Evolutionary conservation across 306 rosid species (phyloP).

Genomic region (Mimosa pudica): DNA sequence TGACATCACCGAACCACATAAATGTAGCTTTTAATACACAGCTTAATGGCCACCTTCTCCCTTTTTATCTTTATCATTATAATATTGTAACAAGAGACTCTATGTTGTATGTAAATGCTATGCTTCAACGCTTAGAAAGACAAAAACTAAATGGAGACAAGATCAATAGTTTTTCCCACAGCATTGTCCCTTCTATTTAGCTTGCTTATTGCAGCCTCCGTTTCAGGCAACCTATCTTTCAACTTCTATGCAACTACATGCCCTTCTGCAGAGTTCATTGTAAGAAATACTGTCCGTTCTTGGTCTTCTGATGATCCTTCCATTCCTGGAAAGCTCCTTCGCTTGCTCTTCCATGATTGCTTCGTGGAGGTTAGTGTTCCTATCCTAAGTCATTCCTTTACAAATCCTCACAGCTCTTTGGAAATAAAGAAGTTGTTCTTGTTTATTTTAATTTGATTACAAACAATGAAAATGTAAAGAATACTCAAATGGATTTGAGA

Average conservation of each 20-base stretch:
- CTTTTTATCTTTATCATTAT: conserved; percentile 13
- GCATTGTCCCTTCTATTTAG: conserved; percentile 32
- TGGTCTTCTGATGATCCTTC: conserved; percentile 72
- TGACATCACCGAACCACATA: conserved; percentile 70
- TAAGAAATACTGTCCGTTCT: conserved; percentile 62
- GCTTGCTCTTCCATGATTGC: conserved; percentile 91
- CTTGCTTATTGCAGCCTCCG: conserved; percentile 35
- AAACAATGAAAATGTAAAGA: neutral
- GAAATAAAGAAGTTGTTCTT: neutral
- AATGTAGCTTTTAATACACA: conserved; percentile 58
- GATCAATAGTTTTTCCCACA: conserved; percentile 22
- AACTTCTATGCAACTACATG: conserved; percentile 74
- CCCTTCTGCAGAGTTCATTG: conserved; percentile 72
- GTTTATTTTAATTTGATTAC: neutral
- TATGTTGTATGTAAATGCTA: neutral
- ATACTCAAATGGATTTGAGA: conserved; percentile 9
- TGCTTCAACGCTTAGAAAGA: neutral
- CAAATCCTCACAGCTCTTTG: neutral
- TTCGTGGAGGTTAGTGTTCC: conserved; percentile 73
- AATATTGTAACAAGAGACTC: conserved; percentile 25
- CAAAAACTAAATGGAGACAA: conserved; percentile 51
- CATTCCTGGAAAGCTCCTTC: conserved; percentile 89
- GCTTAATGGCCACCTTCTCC: conserved; percentile 2
- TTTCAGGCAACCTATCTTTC: conserved; percentile 57
- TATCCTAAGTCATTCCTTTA: neutral